Conservation (phyloP, 108 stramenopile species). For the Parietichytrium sp. region DNA sequence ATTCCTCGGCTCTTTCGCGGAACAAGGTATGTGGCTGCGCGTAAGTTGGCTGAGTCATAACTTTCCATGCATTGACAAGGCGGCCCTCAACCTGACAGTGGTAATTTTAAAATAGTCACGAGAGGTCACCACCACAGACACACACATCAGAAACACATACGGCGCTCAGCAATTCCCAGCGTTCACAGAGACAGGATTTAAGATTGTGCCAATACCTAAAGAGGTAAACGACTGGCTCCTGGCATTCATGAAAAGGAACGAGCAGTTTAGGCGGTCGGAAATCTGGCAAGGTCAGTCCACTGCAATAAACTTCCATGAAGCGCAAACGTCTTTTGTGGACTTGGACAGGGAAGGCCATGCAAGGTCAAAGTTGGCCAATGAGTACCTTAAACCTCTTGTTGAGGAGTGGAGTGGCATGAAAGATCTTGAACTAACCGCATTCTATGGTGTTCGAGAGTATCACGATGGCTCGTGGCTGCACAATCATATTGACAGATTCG, state of each 20-base stretch:
- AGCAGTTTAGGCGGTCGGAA: background rate
- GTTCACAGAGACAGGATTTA: background rate
- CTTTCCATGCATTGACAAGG: too few species aligned
- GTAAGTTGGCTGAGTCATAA: too few species aligned
- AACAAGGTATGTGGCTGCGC: background rate
- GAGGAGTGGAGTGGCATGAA: slow-evolving; percentile 30
- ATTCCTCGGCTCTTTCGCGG: background rate
- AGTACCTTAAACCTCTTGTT: slow-evolving; percentile 24
- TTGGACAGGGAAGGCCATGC: background rate
- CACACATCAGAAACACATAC: background rate
- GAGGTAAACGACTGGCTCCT: background rate
- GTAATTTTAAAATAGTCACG: too few species aligned
- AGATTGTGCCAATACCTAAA: background rate
- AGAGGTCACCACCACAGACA: background rate
- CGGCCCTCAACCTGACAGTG: too few species aligned
- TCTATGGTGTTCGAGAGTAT: slow-evolving; percentile 21
- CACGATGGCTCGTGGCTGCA: slow-evolving; percentile 1
- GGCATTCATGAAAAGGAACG: background rate
- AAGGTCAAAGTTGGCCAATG: background rate
- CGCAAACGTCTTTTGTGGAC: background rate
- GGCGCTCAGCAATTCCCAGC: background rate
- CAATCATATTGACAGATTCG: slow-evolving; percentile 1
- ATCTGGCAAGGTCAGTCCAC: background rate
- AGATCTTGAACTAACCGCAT: slow-evolving; percentile 28
- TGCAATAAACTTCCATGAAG: slow-evolving; percentile 17